phyloP scores from a whole-genome alignment of 768 basidiomycete genomes.

The Galerina sulciceps region DNA sequence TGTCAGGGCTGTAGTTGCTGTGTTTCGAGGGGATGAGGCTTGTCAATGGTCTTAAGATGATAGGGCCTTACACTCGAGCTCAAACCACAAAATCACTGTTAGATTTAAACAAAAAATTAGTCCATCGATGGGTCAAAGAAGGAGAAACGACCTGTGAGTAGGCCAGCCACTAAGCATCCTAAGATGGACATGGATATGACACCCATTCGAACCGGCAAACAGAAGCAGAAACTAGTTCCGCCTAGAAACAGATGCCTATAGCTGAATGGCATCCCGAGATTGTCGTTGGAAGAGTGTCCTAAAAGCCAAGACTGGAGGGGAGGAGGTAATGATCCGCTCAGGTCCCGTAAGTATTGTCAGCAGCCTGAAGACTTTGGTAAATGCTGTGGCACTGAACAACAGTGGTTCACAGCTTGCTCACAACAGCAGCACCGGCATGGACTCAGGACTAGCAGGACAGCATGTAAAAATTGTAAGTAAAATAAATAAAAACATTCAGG shows the following conservation, averaged over 20 bases:
- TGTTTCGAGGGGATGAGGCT: not conserved
- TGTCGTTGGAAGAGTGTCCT: not conserved
- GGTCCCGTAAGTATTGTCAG: too few species aligned
- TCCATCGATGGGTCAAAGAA: too few species aligned
- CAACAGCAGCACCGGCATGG: too few species aligned
- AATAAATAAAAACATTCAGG: too few species aligned
- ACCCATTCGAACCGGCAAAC: slow-evolving; percentile 65
- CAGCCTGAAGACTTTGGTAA: too few species aligned
- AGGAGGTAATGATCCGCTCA: too few species aligned
- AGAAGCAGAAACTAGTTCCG: slow-evolving; percentile 62
- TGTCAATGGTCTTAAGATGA: not conserved
- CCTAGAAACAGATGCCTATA: slow-evolving; percentile 50
- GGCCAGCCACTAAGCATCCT: slow-evolving; percentile 56
- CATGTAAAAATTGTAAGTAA: too few species aligned
- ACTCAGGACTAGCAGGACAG: too few species aligned
- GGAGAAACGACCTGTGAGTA: slow-evolving; percentile 36
- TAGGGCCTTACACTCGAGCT: slow-evolving; percentile 49
- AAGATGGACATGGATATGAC: slow-evolving; percentile 59
- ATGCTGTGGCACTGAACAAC: too few species aligned
- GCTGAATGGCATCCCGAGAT: slow-evolving; percentile 29
- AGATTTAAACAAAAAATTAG: too few species aligned
- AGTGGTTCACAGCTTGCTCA: too few species aligned
- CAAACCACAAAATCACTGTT: slow-evolving; percentile 59
- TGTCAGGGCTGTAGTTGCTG: slow-evolving; percentile 40
- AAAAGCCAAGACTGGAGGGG: too few species aligned